These are phyloP conservation scores for Pleoardoris graminearum DNA, from an alignment of 2,329 filamentous ascomycete genomes.

Conservation along the genomic window DNA sequence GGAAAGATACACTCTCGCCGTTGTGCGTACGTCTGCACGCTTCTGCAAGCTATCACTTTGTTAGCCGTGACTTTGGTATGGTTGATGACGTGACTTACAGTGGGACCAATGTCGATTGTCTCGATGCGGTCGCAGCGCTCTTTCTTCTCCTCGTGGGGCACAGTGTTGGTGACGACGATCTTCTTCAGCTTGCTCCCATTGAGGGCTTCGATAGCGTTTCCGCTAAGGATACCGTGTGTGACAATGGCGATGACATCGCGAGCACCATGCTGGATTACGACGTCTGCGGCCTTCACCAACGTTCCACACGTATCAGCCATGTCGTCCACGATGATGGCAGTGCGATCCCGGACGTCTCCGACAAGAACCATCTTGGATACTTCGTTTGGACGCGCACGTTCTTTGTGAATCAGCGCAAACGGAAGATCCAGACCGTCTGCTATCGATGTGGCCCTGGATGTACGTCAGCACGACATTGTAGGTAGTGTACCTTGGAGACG, in stretches of 20 bases:
- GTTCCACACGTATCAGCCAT: conserved; percentile 98
- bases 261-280: conserved; percentile 84
- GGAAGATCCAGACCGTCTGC: conserved; percentile 87
- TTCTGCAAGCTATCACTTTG: conserved; percentile 59
- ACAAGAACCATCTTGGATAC: conserved; percentile 96
- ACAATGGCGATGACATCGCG: conserved; percentile 91
- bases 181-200: conserved; percentile 76
- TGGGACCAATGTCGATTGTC: conserved; percentile 90
- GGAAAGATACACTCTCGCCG: conserved; percentile 68
- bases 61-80: conserved; percentile 17
- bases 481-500: background rate
- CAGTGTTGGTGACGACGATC: conserved; percentile 89
- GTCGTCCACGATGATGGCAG: conserved; percentile 94
- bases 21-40: conserved; percentile 74
- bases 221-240: conserved; percentile 88
- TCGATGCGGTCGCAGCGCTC: conserved; percentile 77
- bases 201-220: conserved; percentile 82
- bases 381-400: conserved; percentile 86
- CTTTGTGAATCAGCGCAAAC: conserved; percentile 96
- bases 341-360: conserved; percentile 86
- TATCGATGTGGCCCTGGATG: conserved; percentile 76
- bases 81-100: conserved; percentile 49
- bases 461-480: conserved; percentile 17
- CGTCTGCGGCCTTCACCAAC: conserved; percentile 82
- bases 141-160: conserved; percentile 79